Percentiles rank a stretch among this genome's conserved stretches.
phyloP scores from a whole-genome alignment of 139 green algal genomes.

The Medakamo hakoo region DNA sequence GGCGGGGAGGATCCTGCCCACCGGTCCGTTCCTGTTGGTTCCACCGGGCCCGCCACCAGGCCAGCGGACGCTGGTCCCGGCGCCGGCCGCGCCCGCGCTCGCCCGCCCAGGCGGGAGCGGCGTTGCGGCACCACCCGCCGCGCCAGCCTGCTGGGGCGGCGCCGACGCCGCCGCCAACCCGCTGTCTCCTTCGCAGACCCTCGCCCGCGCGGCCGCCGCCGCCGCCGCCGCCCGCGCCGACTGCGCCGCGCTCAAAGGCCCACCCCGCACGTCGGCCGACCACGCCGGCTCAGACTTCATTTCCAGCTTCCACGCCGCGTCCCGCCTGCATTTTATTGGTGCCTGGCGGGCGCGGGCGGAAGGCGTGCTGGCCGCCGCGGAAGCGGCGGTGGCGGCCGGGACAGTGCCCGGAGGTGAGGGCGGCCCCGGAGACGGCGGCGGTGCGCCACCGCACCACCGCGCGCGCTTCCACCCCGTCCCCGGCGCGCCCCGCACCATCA shows the following conservation, averaged over 20 bases:
- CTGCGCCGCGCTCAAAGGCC: background rate
- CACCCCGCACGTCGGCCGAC: background rate
- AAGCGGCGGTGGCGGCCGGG: background rate
- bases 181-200: background rate
- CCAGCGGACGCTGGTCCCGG: background rate
- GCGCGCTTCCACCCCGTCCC: no score
- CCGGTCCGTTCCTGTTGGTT: background rate
- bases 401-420: constrained; percentile 14
- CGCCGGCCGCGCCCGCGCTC: background rate
- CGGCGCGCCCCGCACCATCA: constrained; percentile 24
- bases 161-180: background rate
- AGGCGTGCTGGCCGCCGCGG: constrained; percentile 29
- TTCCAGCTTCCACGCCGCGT: constrained; percentile 51
- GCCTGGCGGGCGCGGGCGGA: constrained; percentile 61
- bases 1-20: background rate
- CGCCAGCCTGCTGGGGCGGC: background rate
- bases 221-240: background rate
- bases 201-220: background rate
- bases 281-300: constrained; percentile 62
- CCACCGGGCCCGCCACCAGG: no score
- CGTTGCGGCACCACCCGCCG: background rate
- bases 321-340: constrained; percentile 67
- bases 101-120: background rate
- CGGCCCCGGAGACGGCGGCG: no score
- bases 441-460: no score